Conservation (phyloP, 257 asterid genomes). For the Ophiorrhiza pumila region DNA sequence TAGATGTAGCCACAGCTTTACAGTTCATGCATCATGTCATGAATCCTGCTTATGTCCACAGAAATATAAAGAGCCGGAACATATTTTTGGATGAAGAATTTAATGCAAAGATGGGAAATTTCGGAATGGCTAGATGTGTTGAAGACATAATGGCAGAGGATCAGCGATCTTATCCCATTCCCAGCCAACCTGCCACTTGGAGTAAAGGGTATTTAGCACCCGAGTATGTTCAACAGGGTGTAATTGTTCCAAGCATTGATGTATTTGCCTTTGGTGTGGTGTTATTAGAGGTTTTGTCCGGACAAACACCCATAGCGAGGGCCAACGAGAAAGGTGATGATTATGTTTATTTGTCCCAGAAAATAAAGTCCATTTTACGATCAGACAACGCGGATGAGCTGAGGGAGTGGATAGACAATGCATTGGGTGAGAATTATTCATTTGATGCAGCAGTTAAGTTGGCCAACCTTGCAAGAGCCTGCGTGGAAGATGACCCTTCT, state of each 20-base stretch:
- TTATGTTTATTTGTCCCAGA: conserved; percentile 29
- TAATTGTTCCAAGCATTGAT: conserved; percentile 41
- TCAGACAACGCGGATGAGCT: conserved; percentile 48
- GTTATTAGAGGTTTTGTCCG: conserved; percentile 69
- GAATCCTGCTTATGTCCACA: conserved; percentile 60
- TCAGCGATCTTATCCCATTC: conserved; percentile 15
- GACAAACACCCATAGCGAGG: conserved; percentile 37
- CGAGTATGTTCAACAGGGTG: conserved; percentile 30
- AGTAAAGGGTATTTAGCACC: conserved; percentile 60
- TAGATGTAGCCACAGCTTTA: conserved; percentile 63
- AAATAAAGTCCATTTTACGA: conserved; percentile 43
- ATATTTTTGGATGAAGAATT: conserved; percentile 69
- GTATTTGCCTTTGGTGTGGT: conserved; percentile 71
- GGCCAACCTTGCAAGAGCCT: conserved; percentile 68
- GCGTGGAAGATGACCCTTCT: conserved; percentile 62
- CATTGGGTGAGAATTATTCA: conserved; percentile 62
- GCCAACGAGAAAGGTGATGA: conserved; percentile 23
- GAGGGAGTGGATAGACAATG: conserved; percentile 69
- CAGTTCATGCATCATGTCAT: conserved; percentile 78
- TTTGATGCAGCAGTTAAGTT: conserved; percentile 54
- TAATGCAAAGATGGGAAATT: conserved; percentile 63
- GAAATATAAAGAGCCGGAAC: conserved; percentile 58
- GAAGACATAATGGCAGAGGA: conserved; percentile 23
- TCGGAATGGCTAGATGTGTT: conserved; percentile 54
- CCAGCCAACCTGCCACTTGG: conserved; percentile 25